A percentile compares a stretch with the other conserved stretches of the same genome.
phyloP scores from a whole-genome alignment of 805 yeast genomes.

The Tetrapisispora iriomotensis region DNA sequence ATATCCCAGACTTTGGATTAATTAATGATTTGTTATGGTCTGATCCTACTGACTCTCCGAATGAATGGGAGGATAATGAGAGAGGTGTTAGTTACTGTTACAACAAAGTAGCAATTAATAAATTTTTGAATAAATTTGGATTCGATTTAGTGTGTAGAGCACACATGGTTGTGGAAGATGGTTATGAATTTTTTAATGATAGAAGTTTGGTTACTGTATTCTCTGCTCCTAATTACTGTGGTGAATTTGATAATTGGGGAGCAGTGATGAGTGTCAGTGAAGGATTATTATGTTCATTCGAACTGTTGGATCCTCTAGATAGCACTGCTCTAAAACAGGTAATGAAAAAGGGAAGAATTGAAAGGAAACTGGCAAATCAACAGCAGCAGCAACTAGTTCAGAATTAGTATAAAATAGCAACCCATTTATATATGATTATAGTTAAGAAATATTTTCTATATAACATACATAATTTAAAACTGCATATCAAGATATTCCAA shows the following conservation, averaged over 20 bases:
- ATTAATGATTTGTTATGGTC: constrained; percentile 77
- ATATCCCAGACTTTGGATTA: constrained; percentile 71
- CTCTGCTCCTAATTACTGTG: constrained; percentile 64
- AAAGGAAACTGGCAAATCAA: constrained; percentile 54
- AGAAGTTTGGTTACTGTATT: constrained; percentile 69
- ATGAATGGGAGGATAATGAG: constrained; percentile 73
- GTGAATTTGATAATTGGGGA: constrained; percentile 74
- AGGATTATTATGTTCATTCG: constrained; percentile 86
- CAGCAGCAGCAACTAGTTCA: constrained; percentile 8
- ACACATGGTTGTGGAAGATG: constrained; percentile 86
- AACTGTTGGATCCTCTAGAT: constrained; percentile 86
- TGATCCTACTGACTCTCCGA: constrained; percentile 53
- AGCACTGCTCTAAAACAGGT: constrained; percentile 87
- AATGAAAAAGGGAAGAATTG: constrained; percentile 88
- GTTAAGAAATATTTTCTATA: too few relatives aligned
- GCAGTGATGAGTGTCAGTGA: constrained; percentile 97
- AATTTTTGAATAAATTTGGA: constrained; percentile 53
- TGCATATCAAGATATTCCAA: too few relatives aligned
- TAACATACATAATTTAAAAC: too few relatives aligned
- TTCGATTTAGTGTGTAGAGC: constrained; percentile 75
- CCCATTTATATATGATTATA: too few relatives aligned
- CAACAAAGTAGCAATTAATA: constrained; percentile 62
- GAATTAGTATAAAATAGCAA: not conserved
- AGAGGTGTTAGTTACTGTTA: constrained; percentile 77
- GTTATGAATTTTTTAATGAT: constrained; percentile 71